A percentile compares a stretch with the other conserved stretches of the same genome.
Conservation (phyloP, 805 yeast species). For the Zygoascus ofunaensis region DNA sequence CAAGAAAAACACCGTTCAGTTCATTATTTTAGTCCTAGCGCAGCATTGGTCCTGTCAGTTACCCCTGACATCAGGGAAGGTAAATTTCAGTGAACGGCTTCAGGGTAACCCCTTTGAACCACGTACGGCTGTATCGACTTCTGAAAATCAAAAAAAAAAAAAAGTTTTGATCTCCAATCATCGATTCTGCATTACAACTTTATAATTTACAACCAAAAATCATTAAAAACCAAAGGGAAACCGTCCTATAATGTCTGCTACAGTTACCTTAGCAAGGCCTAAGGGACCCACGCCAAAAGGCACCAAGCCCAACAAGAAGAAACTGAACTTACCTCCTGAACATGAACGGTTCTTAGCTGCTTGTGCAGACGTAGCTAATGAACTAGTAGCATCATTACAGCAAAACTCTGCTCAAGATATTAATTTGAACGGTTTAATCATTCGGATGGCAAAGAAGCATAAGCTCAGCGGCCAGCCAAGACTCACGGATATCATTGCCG, state of each 20-base stretch:
- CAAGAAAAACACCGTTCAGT: not conserved
- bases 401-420: conserved; percentile 53
- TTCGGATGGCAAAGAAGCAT: conserved; percentile 78
- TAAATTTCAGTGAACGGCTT: not conserved
- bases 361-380: conserved; percentile 85
- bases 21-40: not conserved
- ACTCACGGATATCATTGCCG: conserved; percentile 84
- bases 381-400: conserved; percentile 68
- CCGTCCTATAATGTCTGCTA: conserved; percentile 1
- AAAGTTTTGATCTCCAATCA: not conserved
- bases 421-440: conserved; percentile 83
- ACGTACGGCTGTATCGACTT: not conserved
- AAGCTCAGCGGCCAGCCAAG: conserved; percentile 88
- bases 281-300: conserved; percentile 17
- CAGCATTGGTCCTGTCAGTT: not conserved
- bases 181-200: too few relatives aligned
- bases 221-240: conserved; percentile 2
- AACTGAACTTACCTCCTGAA: conserved; percentile 74
- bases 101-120: not conserved
- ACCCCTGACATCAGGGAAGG: not conserved
- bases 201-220: too few relatives aligned
- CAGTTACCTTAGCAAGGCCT: conserved; percentile 2
- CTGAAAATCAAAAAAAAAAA: not conserved
- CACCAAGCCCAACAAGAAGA: conserved; percentile 20
- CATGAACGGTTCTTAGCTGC: conserved; percentile 88